Evolutionary conservation across 805 yeast species (phyloP).

Genomic region (Candida nanaspora): DNA sequence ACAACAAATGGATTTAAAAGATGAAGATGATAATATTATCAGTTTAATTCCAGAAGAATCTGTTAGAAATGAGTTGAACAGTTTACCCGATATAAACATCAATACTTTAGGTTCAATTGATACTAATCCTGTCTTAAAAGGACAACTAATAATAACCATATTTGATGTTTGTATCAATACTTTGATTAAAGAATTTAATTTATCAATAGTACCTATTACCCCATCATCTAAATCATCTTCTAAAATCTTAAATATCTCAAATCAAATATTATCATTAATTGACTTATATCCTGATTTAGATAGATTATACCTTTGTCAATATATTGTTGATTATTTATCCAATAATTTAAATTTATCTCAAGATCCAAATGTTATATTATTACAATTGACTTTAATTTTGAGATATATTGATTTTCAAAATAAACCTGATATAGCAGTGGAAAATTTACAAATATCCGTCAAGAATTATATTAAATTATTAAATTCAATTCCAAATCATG

Average conservation of each 20-base stretch:
- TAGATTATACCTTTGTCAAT: slow-evolving; percentile 57
- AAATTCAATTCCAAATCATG: slow-evolving; percentile 25
- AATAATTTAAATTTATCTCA: slow-evolving; percentile 26
- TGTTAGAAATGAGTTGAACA: slow-evolving; percentile 58
- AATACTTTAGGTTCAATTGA: slow-evolving; percentile 82
- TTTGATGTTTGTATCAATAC: slow-evolving; percentile 59
- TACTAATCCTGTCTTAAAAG: slow-evolving; percentile 69
- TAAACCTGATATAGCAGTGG: slow-evolving; percentile 31
- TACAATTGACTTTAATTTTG: slow-evolving; percentile 62
- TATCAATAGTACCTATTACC: not conserved
- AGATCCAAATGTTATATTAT: slow-evolving; percentile 31
- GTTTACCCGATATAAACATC: slow-evolving; percentile 81
- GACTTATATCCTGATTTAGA: slow-evolving; percentile 66
- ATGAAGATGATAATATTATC: slow-evolving; percentile 13
- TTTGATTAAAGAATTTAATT: slow-evolving; percentile 23
- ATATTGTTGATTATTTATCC: slow-evolving; percentile 51
- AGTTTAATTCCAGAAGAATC: slow-evolving; percentile 16
- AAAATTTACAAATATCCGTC: slow-evolving; percentile 58
- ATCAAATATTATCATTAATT: slow-evolving; percentile 45
- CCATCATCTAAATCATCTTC: slow-evolving; percentile 26
- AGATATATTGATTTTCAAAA: slow-evolving; percentile 38
- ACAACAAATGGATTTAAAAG: slow-evolving; percentile 17
- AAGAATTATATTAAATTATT: slow-evolving; percentile 58
- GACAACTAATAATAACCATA: slow-evolving; percentile 65
- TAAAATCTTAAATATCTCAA: too few species aligned